phyloP scores from a whole-genome alignment of 805 yeast genomes.

The Priceomyces medius region DNA sequence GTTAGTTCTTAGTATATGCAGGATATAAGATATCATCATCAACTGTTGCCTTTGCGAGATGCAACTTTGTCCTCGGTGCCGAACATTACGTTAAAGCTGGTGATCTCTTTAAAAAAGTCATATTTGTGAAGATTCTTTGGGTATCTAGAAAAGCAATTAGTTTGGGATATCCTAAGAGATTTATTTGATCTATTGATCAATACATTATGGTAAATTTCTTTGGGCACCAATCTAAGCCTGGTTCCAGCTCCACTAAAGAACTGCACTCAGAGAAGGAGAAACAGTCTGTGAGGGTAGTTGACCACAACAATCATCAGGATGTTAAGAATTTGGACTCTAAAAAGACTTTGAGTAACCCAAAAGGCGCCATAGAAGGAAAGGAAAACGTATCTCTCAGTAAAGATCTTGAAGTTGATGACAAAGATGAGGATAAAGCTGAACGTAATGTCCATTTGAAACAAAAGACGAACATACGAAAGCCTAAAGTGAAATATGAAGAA shows the following conservation, averaged over 20 bases:
- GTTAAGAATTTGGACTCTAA: background rate
- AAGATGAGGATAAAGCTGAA: conserved; percentile 3
- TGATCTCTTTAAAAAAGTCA: no score
- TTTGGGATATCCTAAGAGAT: background rate
- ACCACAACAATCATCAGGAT: background rate
- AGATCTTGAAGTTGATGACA: background rate
- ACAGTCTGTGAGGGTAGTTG: background rate
- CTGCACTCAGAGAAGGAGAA: background rate
- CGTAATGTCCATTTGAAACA: conserved; percentile 6
- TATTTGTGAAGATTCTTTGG: background rate
- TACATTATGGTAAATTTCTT: conserved; percentile 7
- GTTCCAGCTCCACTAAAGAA: background rate
- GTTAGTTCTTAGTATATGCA: no score
- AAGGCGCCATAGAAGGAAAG: background rate
- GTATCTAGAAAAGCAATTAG: background rate
- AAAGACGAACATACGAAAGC: conserved; percentile 7
- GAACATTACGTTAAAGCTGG: no score
- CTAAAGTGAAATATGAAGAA: conserved; percentile 3
- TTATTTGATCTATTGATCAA: background rate
- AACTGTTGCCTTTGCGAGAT: no score
- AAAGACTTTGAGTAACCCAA: background rate
- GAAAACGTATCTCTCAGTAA: conserved; percentile 2
- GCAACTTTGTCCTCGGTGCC: no score
- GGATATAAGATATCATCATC: no score
- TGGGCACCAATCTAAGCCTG: conserved; percentile 3